Conservation (phyloP, 2,329 filamentous ascomycete genomes). For the Alternaria sp. region DNA sequence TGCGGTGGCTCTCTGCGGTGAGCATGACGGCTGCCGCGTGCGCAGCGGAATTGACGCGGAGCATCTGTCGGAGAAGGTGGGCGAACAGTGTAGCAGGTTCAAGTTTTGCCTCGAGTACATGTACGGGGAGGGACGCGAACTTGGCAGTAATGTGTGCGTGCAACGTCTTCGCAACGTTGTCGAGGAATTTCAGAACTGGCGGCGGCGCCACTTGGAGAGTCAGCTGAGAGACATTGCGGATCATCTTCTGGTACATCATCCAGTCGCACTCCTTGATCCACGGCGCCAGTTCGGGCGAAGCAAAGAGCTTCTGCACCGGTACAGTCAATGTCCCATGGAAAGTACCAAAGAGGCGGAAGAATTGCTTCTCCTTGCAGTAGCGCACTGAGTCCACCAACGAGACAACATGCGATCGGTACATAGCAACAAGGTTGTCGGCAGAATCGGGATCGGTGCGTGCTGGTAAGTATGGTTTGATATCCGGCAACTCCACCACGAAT, state of each 20-base stretch:
- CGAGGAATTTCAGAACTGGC: constrained; percentile 83
- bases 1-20: constrained; percentile 85
- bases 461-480: constrained; percentile 83
- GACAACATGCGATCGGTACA: constrained; percentile 95
- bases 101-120: constrained; percentile 87
- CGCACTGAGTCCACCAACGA: constrained; percentile 95
- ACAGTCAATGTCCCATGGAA: constrained; percentile 97
- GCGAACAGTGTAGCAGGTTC: constrained; percentile 90
- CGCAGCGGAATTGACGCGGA: constrained; percentile 91
- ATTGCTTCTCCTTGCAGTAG: constrained; percentile 95
- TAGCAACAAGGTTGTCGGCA: constrained; percentile 82
- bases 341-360: constrained; percentile 92
- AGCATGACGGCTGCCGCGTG: constrained; percentile 95
- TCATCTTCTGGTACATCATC: constrained; percentile 96
- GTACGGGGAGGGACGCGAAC: constrained; percentile 83
- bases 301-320: constrained; percentile 92
- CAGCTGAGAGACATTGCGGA: constrained; percentile 86
- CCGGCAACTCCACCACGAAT: constrained; percentile 81
- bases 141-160: constrained; percentile 84
- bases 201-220: constrained; percentile 92
- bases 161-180: constrained; percentile 83
- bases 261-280: constrained; percentile 98
- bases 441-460: constrained; percentile 84
- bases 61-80: constrained; percentile 82
- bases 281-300: constrained; percentile 78